Conservation (phyloP, 129 eudicot species). For the Tagetes erecta region DNA sequence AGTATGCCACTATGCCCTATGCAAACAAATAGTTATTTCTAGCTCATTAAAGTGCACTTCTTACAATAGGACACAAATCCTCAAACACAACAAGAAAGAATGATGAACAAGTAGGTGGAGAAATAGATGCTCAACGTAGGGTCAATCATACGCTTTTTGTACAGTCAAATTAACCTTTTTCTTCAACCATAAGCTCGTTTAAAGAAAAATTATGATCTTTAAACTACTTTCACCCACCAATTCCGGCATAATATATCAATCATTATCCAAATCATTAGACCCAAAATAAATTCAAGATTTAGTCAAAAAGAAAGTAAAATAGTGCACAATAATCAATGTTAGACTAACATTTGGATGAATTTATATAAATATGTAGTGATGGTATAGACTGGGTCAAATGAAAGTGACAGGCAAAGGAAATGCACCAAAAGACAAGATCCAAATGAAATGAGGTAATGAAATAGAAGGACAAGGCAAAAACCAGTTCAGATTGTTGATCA, state of each 20-base stretch:
- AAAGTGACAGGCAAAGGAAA: conserved; percentile 30
- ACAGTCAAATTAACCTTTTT: background rate
- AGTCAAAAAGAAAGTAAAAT: conserved; percentile 1
- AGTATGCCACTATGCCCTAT: background rate
- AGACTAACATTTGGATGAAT: conserved; percentile 1
- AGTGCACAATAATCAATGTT: background rate
- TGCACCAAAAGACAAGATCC: conserved; percentile 39
- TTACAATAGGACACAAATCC: background rate
- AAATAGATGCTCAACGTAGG: conserved; percentile 12
- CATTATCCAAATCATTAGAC: background rate
- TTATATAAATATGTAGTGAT: conserved; percentile 16
- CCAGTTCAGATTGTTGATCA: conserved; percentile 39
- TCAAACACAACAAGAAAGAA: background rate
- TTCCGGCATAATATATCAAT: conserved; percentile 16
- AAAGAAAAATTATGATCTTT: conserved; percentile 18
- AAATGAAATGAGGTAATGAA: conserved; percentile 41
- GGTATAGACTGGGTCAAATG: conserved; percentile 27
- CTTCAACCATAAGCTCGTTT: conserved; percentile 3
- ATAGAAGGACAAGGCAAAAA: conserved; percentile 35
- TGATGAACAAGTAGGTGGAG: conserved; percentile 9
- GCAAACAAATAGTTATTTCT: conserved; percentile 11
- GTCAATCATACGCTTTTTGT: background rate
- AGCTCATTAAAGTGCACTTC: background rate
- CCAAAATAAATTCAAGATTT: background rate
- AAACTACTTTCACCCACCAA: conserved; percentile 16